Conservation (phyloP, 257 asterid genomes). For the Knoxia roxburghii region DNA sequence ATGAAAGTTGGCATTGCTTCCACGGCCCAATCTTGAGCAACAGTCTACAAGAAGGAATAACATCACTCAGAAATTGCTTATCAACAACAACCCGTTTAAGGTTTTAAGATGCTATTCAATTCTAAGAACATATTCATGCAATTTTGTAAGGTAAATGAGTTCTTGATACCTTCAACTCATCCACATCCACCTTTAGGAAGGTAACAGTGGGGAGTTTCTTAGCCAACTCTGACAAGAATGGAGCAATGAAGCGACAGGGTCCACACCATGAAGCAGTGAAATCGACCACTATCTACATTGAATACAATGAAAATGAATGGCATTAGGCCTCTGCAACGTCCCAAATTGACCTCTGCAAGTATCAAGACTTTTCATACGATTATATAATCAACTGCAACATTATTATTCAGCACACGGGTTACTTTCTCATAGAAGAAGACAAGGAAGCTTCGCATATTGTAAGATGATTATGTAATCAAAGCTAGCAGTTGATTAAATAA, state of each 20-base stretch:
- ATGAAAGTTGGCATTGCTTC: slow-evolving; percentile 95
- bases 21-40: slow-evolving; percentile 77
- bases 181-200: slow-evolving; percentile 86
- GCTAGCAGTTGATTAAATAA: too few species aligned
- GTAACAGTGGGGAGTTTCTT: slow-evolving; percentile 65
- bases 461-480: not conserved
- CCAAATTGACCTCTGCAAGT: too few species aligned
- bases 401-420: not conserved
- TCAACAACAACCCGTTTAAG: not conserved
- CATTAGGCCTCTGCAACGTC: not conserved
- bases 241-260: slow-evolving; percentile 84
- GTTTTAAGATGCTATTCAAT: not conserved
- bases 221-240: slow-evolving; percentile 78
- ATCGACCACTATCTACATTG: slow-evolving; percentile 70
- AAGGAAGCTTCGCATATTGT: not conserved
- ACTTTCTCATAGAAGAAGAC: not conserved
- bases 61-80: not conserved
- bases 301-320: not conserved
- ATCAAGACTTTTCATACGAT: not conserved
- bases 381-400: not conserved
- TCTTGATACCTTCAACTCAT: slow-evolving; percentile 67
- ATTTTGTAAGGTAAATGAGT: not conserved
- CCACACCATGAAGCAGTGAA: slow-evolving; percentile 99
- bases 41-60: slow-evolving; percentile 39
- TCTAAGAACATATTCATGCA: not conserved